Evolutionary conservation across 192 early-diverging fungal species (phyloP).

Genomic region (Podila epigama): DNA sequence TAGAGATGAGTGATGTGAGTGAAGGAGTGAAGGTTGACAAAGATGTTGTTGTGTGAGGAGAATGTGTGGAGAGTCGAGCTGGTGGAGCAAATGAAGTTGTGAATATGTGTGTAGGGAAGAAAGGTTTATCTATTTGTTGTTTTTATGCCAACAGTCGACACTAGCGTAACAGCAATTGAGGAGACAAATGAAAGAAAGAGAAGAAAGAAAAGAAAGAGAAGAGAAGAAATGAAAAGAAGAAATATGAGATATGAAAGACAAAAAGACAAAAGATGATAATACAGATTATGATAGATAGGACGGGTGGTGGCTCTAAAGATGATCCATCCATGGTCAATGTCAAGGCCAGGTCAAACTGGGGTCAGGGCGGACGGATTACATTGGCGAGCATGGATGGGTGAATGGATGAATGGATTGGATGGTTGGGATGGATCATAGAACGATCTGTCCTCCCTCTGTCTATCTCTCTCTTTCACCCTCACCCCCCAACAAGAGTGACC

Average conservation of each 20-base stretch:
- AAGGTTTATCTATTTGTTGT: background rate
- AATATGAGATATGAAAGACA: background rate
- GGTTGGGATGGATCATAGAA: slow-evolving; percentile 6
- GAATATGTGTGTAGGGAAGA: background rate
- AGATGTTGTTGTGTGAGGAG: background rate
- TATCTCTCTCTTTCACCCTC: background rate
- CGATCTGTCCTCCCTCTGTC: slow-evolving; percentile 7
- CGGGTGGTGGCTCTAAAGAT: background rate
- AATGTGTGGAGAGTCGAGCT: background rate
- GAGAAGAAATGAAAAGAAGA: background rate
- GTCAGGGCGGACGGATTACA: too few relatives aligned
- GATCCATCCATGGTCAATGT: background rate
- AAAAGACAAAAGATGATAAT: background rate
- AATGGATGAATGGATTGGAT: background rate
- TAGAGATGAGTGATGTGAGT: too few relatives aligned
- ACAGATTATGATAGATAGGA: background rate
- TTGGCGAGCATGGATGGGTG: too few relatives aligned
- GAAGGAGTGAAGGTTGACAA: background rate
- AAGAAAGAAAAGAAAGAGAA: background rate
- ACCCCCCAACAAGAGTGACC: too few relatives aligned
- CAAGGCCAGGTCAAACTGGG: too few relatives aligned
- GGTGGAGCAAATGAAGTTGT: background rate
- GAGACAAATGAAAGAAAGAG: background rate
- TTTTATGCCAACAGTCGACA: background rate
- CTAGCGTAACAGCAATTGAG: background rate